Conservation (phyloP, 2,329 filamentous ascomycete genomes). For the Cladorrhinum sp. region DNA sequence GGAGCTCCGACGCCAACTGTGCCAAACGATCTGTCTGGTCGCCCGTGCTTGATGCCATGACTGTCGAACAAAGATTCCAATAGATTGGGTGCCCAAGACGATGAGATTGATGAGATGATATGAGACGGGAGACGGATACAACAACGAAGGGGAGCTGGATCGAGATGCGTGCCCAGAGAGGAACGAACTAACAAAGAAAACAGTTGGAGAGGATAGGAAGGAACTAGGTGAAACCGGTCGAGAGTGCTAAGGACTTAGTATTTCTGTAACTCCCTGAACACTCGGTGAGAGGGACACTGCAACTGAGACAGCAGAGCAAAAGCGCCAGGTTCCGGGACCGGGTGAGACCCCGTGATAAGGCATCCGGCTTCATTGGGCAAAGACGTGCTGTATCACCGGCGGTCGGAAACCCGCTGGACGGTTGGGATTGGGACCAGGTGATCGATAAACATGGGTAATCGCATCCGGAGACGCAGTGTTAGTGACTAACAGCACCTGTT, state of each 20-base stretch:
- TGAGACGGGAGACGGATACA: not conserved
- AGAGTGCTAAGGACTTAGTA: not conserved
- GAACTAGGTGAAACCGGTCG: constrained; percentile 1
- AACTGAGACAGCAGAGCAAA: constrained; percentile 8
- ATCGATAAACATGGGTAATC: constrained; percentile 25
- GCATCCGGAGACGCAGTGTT: constrained; percentile 2
- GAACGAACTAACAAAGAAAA: not conserved
- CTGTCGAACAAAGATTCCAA: not conserved
- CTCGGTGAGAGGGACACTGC: not conserved
- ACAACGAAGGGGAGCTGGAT: not conserved
- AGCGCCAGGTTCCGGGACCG: constrained; percentile 18
- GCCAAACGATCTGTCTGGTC: not conserved
- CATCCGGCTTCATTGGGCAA: constrained; percentile 16
- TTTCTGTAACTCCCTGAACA: not conserved
- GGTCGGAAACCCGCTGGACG: constrained; percentile 16
- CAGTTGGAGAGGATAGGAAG: not conserved
- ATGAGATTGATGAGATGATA: not conserved
- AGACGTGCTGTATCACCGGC: constrained; percentile 15
- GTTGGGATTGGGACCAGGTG: constrained; percentile 21
- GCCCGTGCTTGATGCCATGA: constrained; percentile 18
- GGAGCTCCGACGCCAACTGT: not conserved
- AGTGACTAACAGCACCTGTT: constrained; percentile 1
- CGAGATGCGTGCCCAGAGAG: not conserved
- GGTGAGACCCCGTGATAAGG: constrained; percentile 24
- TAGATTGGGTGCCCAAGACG: not conserved